Evolutionary conservation across 2,329 filamentous ascomycete species (phyloP).

Genomic region (Clarireedia homoeocarpa): DNA sequence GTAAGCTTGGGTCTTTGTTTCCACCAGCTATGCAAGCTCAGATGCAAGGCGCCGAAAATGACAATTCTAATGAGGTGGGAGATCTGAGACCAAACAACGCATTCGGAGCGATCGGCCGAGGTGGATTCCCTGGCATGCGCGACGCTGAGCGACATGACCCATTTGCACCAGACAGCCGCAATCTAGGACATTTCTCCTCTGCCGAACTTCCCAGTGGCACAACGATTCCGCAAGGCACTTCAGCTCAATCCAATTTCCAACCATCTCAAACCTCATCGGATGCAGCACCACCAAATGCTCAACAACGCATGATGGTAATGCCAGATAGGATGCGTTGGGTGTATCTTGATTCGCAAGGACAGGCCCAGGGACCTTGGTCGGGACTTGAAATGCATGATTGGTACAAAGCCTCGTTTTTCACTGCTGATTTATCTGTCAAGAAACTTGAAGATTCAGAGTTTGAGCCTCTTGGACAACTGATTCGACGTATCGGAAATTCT

Average conservation of each 20-base stretch:
- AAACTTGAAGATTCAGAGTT: conserved; percentile 91
- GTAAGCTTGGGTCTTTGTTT: conserved; percentile 82
- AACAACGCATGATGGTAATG: conserved; percentile 94
- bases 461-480: conserved; percentile 89
- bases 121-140: conserved; percentile 43
- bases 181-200: conserved; percentile 22
- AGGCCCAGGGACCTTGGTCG: conserved; percentile 89
- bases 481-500: conserved; percentile 92
- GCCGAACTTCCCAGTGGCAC: conserved; percentile 21
- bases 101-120: conserved; percentile 60
- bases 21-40: conserved; percentile 85
- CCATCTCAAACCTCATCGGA: conserved; percentile 32
- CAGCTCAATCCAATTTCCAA: conserved; percentile 25
- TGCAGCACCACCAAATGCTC: conserved; percentile 53
- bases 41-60: conserved; percentile 68
- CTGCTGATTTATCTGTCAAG: conserved; percentile 86
- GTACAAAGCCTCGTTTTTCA: conserved; percentile 99
- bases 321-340: conserved; percentile 98
- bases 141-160: conserved; percentile 30
- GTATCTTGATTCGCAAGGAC: conserved; percentile 88
- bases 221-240: conserved; percentile 20
- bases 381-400: conserved; percentile 99
- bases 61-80: conserved; percentile 47
- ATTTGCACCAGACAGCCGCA: conserved; percentile 20
- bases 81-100: conserved; percentile 55